These are phyloP conservation scores for Heterobasidion occidentale DNA, from an alignment of 1,284 basidiomycete genomes.

Conservation along the genomic window DNA sequence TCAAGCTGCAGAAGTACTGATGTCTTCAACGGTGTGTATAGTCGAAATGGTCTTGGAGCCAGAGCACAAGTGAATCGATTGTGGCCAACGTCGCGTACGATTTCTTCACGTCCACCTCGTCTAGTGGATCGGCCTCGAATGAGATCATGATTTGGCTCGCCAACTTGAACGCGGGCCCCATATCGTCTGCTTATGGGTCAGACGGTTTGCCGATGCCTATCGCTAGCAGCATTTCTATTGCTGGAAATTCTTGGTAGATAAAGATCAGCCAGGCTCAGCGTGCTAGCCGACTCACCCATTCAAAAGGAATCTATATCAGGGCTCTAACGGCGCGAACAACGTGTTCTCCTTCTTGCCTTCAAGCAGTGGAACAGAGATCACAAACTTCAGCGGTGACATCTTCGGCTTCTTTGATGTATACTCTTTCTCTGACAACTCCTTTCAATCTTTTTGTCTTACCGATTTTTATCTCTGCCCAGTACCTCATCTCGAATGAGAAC, in stretches of 20 bases:
- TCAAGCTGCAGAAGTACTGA: not conserved
- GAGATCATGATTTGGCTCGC: constrained; percentile 69
- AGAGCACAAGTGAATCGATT: constrained; percentile 20
- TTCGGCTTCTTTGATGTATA: constrained; percentile 45
- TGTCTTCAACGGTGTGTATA: constrained; percentile 10
- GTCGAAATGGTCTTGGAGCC: constrained; percentile 38
- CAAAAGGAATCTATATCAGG: constrained; percentile 44
- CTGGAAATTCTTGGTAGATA: constrained; percentile 42
- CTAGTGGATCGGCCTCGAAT: constrained; percentile 42
- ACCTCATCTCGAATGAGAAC: constrained; percentile 38
- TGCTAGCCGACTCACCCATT: not conserved
- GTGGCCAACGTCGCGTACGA: constrained; percentile 56
- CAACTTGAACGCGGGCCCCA: constrained; percentile 49
- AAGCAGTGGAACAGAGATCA: constrained; percentile 29
- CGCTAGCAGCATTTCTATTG: constrained; percentile 34
- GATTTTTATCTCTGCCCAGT: constrained; percentile 24
- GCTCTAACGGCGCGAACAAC: constrained; percentile 49
- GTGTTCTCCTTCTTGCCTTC: constrained; percentile 57
- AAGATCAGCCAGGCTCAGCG: not conserved
- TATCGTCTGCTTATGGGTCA: constrained; percentile 38
- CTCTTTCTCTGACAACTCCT: not conserved
- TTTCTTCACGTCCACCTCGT: constrained; percentile 46
- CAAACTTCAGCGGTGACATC: constrained; percentile 47
- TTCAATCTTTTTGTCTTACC: not conserved
- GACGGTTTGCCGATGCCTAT: constrained; percentile 41